Conservation (phyloP, 805 yeast species). For the Candida morakotiae region DNA sequence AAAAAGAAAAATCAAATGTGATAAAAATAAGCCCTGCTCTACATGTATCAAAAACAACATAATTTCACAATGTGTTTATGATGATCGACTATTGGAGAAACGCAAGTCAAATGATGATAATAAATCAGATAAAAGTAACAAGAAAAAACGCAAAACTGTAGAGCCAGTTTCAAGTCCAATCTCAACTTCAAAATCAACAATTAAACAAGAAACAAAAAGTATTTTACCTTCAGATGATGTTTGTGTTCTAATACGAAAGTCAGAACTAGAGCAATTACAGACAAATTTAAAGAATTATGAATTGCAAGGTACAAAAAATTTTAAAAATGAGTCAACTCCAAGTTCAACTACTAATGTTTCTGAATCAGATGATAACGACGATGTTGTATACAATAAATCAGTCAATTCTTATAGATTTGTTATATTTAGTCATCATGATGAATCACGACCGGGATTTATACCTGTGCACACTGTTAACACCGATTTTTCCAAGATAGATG, state of each 20-base stretch:
- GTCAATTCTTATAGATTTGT: constrained; percentile 3
- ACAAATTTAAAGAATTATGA: constrained; percentile 6
- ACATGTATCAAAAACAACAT: constrained; percentile 26
- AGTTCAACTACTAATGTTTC: not conserved
- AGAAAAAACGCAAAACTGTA: not conserved
- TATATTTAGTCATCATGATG: constrained; percentile 7
- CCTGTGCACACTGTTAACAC: constrained; percentile 2
- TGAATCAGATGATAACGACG: not conserved
- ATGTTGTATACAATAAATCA: constrained; percentile 6
- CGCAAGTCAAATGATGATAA: not conserved
- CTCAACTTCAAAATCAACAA: too few species aligned
- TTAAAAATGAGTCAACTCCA: not conserved
- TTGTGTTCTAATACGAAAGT: constrained; percentile 9
- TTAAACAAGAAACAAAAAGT: not conserved
- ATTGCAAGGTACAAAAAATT: not conserved
- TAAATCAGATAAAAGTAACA: not conserved
- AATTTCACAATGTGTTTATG: constrained; percentile 13
- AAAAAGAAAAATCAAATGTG: constrained; percentile 39
- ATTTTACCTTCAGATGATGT: constrained; percentile 3
- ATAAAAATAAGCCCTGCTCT: constrained; percentile 35
- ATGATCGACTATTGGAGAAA: constrained; percentile 5
- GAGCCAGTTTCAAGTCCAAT: not conserved
- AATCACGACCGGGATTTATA: constrained; percentile 7
- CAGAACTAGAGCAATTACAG: constrained; percentile 11
- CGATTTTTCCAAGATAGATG: not conserved